These are phyloP conservation scores for Apophysomyces ossiformis DNA, from an alignment of 371 early-diverging fungal genomes.

Conservation along the genomic window DNA sequence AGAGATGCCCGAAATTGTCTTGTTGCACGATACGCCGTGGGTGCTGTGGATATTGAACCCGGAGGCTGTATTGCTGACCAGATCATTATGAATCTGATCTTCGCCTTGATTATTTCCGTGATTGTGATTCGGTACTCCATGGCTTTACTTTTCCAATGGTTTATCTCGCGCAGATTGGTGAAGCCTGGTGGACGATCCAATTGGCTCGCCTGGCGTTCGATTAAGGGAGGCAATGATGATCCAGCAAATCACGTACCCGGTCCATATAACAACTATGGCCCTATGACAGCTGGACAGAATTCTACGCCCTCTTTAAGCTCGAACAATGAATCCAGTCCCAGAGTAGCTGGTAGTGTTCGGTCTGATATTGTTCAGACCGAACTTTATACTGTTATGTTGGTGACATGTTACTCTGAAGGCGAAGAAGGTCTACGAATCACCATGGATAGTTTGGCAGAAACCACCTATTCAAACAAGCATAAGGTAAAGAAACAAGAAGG, in stretches of 20 bases:
- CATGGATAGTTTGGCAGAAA: constrained; percentile 81
- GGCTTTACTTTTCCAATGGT: constrained; percentile 68
- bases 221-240: constrained; percentile 52
- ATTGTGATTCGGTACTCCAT: constrained; percentile 60
- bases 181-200: constrained; percentile 55
- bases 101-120: constrained; percentile 52
- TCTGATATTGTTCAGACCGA: constrained; percentile 50
- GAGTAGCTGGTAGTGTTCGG: constrained; percentile 23
- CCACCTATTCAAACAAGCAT: constrained; percentile 62
- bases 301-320: constrained; percentile 30
- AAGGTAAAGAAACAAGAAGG: constrained; percentile 33
- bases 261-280: constrained; percentile 50
- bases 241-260: constrained; percentile 54
- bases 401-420: constrained; percentile 83
- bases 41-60: constrained; percentile 52
- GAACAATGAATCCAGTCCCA: constrained; percentile 21
- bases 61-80: constrained; percentile 64
- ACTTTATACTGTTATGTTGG: constrained; percentile 61
- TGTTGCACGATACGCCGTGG: constrained; percentile 46
- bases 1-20: constrained; percentile 49
- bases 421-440: constrained; percentile 79
- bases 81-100: constrained; percentile 49
- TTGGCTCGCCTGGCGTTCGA: constrained; percentile 57
- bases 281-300: constrained; percentile 24
- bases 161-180: constrained; percentile 47